phyloP scores from a whole-genome alignment of 169 alveolate species.

The Plasmodium gaboni region DNA sequence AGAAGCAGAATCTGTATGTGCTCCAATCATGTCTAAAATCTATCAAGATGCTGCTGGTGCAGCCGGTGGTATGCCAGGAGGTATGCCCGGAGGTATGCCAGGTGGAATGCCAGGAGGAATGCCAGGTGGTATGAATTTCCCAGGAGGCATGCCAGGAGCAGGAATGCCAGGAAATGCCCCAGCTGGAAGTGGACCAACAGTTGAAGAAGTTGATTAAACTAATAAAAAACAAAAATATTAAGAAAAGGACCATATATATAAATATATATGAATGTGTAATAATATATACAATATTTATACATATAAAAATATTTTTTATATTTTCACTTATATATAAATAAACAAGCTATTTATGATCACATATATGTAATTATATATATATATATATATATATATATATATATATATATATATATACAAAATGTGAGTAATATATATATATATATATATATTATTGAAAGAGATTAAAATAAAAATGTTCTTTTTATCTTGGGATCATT shows the following conservation, averaged over 20 bases:
- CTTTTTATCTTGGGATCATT: no score
- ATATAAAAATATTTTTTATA: no score
- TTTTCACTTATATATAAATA: no score
- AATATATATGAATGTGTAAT: neutral
- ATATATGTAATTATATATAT: no score
- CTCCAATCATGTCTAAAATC: constrained; percentile 95
- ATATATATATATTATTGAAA: no score
- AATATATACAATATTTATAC: no score
- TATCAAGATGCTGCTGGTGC: constrained; percentile 95
- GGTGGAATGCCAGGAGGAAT: constrained; percentile 93
- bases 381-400: no score
- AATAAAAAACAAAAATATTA: neutral
- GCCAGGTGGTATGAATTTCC: constrained; percentile 91
- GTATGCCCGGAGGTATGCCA: constrained; percentile 91
- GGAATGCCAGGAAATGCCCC: constrained; percentile 86
- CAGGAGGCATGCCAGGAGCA: constrained; percentile 92
- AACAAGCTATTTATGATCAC: no score
- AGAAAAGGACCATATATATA: neutral
- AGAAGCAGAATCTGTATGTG: constrained; percentile 95
- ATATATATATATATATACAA: no score
- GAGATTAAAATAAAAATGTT: no score
- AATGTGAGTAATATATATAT: no score
- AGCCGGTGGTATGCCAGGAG: constrained; percentile 93
- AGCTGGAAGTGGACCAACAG: constrained; percentile 91
- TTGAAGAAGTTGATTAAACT: constrained; percentile 93